These are phyloP conservation scores for Stephania cephalantha DNA, from an alignment of 164 flowering plant genomes.

Conservation along the genomic window DNA sequence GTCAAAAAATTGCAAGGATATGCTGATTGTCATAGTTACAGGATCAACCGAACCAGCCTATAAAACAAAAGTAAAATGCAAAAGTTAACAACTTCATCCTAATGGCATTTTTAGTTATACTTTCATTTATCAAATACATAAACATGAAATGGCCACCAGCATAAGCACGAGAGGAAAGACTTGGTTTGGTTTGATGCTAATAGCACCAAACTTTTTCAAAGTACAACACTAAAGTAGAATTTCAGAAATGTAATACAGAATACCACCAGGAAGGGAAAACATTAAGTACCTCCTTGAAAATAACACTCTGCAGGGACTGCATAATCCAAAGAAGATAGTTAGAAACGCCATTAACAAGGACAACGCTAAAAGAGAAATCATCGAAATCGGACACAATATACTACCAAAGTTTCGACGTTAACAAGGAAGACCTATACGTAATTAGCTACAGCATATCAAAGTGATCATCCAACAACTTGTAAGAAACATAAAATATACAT, in stretches of 20 bases:
- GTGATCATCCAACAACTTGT: neutral
- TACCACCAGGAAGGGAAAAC: neutral
- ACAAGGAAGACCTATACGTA: neutral
- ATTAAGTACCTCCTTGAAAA: constrained; percentile 77
- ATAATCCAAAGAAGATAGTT: constrained; percentile 28
- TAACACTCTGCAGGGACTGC: constrained; percentile 99
- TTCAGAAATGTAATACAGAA: neutral
- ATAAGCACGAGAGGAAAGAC: neutral
- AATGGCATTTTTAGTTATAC: neutral
- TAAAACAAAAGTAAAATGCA: constrained; percentile 15
- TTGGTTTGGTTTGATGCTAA: neutral
- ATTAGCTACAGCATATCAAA: neutral
- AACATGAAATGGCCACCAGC: neutral
- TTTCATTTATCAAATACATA: neutral
- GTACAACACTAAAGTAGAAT: constrained; percentile 1
- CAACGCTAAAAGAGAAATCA: neutral
- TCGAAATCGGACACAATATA: neutral
- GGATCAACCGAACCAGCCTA: constrained; percentile 98
- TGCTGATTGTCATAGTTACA: constrained; percentile 79
- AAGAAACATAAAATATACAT: neutral
- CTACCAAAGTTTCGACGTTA: neutral
- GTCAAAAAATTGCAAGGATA: constrained; percentile 87
- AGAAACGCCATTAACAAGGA: constrained; percentile 9
- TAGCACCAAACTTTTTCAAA: neutral
- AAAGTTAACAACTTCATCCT: neutral